These are phyloP conservation scores for Amanita pallidorosea DNA, from an alignment of 768 basidiomycete species.

Conservation along the genomic window DNA sequence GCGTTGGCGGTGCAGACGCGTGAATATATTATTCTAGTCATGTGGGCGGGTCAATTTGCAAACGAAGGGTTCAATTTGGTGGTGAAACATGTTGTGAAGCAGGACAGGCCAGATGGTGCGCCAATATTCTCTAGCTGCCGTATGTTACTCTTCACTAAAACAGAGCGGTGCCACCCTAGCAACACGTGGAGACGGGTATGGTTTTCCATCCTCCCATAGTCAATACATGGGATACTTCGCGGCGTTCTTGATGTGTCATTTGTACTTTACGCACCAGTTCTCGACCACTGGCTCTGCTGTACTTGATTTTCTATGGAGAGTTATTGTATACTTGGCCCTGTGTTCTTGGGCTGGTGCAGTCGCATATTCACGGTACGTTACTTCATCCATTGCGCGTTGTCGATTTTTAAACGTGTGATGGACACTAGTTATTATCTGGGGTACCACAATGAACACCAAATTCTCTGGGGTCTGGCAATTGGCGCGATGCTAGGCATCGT, in stretches of 20 bases:
- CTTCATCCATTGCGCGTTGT: neutral
- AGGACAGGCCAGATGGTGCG: slow-evolving; percentile 60
- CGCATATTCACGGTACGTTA: slow-evolving; percentile 65
- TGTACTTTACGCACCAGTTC: slow-evolving; percentile 62
- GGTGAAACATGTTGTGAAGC: slow-evolving; percentile 55
- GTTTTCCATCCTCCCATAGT: slow-evolving; percentile 83
- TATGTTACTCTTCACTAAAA: neutral
- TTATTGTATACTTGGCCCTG: slow-evolving; percentile 36
- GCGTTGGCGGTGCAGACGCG: slow-evolving; percentile 65
- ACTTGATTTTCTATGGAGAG: slow-evolving; percentile 43
- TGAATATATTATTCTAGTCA: slow-evolving; percentile 68
- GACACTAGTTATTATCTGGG: slow-evolving; percentile 57
- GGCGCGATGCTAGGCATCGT: slow-evolving; percentile 43
- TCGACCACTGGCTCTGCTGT: slow-evolving; percentile 35
- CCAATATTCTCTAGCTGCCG: slow-evolving; percentile 1
- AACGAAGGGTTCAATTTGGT: slow-evolving; percentile 63
- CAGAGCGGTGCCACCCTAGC: slow-evolving; percentile 23
- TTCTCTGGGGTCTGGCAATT: slow-evolving; percentile 64
- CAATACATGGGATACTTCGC: slow-evolving; percentile 88
- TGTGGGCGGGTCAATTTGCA: slow-evolving; percentile 74
- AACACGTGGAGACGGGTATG: slow-evolving; percentile 61
- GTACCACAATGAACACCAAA: slow-evolving; percentile 67
- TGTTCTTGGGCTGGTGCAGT: slow-evolving; percentile 50
- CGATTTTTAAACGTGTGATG: too few relatives aligned
- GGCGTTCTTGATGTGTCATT: slow-evolving; percentile 63